phyloP scores from a whole-genome alignment of 352 stramenopile genomes.

The Chrysophaeum taylorii region DNA sequence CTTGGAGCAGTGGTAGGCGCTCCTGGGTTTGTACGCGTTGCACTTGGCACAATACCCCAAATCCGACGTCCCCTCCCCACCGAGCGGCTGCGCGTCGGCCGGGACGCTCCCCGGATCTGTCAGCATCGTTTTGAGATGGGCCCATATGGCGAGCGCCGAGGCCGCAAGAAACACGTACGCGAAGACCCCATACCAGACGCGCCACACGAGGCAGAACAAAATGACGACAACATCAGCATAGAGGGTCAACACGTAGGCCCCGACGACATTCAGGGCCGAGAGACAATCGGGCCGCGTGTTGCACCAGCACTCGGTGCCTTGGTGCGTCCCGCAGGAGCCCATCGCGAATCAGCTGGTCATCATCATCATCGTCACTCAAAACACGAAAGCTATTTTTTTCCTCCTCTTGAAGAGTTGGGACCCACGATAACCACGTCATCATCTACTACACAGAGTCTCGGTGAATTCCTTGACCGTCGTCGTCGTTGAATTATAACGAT shows the following conservation, averaged over 20 bases:
- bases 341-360: no score
- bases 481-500: no score
- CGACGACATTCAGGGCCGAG: neutral
- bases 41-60: constrained; percentile 52
- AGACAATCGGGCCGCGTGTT: neutral
- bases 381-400: no score
- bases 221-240: neutral
- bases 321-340: neutral
- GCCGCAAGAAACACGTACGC: neutral
- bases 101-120: no score
- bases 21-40: constrained; percentile 57
- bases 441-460: no score
- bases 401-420: no score
- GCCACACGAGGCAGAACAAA: neutral
- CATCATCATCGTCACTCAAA: no score
- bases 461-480: no score
- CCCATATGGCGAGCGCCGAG: neutral
- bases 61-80: no score
- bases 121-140: no score
- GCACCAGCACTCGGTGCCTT: neutral
- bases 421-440: no score
- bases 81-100: no score
- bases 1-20: constrained; percentile 58
- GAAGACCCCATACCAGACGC: neutral
- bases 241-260: neutral